phyloP scores from a whole-genome alignment of 225 moss, liverwort and hornwort genomes.

The Neckera pumila region DNA sequence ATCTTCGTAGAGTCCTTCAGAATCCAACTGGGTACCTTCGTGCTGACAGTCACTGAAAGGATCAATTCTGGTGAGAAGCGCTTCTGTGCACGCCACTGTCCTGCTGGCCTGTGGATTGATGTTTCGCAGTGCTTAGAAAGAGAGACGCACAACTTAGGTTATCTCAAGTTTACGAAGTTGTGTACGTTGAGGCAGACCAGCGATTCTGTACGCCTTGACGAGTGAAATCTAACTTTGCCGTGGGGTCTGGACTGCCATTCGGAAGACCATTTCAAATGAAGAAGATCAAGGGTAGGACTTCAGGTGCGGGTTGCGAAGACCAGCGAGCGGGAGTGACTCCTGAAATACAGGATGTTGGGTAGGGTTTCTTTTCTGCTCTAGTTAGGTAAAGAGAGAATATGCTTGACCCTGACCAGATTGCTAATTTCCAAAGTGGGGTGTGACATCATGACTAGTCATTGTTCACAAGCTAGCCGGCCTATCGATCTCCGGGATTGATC shows the following conservation, averaged over 20 bases:
- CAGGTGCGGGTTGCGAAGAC: not conserved
- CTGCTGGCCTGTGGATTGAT: not conserved
- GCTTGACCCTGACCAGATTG: not conserved
- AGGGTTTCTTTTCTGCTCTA: not conserved
- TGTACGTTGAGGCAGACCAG: not conserved
- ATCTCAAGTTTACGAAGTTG: not conserved
- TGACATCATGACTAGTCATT: slow-evolving; percentile 1
- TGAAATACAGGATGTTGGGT: not conserved
- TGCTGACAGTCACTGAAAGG: not conserved
- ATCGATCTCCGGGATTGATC: not conserved
- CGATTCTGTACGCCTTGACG: not conserved
- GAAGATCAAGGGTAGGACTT: not conserved
- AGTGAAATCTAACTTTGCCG: not conserved
- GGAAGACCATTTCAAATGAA: not conserved
- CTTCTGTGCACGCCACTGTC: not conserved
- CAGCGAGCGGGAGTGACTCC: not conserved
- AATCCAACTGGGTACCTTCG: not conserved
- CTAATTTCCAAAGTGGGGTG: not conserved
- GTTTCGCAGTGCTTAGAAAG: not conserved
- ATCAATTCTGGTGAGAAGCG: not conserved
- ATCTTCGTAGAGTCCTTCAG: not conserved
- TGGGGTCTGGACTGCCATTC: not conserved
- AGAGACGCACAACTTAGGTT: not conserved
- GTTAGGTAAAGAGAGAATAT: not conserved
- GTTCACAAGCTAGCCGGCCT: not conserved